A percentile compares a stretch with the other conserved stretches of the same genome.
These are phyloP conservation scores for Pontederia paniculata DNA, from an alignment of 176 grass and related monocot species.

Conservation along the genomic window DNA sequence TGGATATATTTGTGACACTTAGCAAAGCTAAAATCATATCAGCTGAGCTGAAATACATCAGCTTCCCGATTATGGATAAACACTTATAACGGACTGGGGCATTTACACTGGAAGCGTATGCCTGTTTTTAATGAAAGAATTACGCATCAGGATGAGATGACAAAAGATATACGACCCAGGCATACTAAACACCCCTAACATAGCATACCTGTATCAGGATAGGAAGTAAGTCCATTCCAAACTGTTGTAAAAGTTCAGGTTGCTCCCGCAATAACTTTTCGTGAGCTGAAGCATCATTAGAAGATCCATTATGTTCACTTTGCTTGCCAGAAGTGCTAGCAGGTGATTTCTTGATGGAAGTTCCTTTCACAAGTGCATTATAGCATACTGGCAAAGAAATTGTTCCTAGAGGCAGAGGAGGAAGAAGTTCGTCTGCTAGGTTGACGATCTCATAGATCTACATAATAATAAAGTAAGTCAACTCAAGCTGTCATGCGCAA, in stretches of 20 bases:
- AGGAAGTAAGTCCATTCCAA: constrained; percentile 77
- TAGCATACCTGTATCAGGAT: constrained; percentile 52
- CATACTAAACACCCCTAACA: constrained; percentile 3
- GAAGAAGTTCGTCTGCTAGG: constrained; percentile 68
- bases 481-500: too few relatives aligned
- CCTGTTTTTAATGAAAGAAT: constrained; percentile 28
- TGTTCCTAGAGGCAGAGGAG: constrained; percentile 46
- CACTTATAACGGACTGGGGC: constrained; percentile 66
- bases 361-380: constrained; percentile 38
- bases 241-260: constrained; percentile 85
- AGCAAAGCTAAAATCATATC: constrained; percentile 75
- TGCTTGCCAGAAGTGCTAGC: constrained; percentile 35
- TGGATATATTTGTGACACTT: constrained; percentile 74
- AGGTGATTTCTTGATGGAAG: constrained; percentile 36
- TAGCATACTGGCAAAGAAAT: constrained; percentile 53
- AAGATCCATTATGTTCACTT: constrained; percentile 25
- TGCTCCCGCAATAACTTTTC: constrained; percentile 73
- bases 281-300: constrained; percentile 38
- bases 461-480: constrained; percentile 14
- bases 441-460: constrained; percentile 84
- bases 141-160: not conserved
- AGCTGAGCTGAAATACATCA: constrained; percentile 81
- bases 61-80: constrained; percentile 63
- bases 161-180: constrained; percentile 13
- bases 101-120: constrained; percentile 74